These are phyloP conservation scores for Neurospora hispaniola DNA, from an alignment of 495 filamentous ascomycete genomes.

Conservation along the genomic window DNA sequence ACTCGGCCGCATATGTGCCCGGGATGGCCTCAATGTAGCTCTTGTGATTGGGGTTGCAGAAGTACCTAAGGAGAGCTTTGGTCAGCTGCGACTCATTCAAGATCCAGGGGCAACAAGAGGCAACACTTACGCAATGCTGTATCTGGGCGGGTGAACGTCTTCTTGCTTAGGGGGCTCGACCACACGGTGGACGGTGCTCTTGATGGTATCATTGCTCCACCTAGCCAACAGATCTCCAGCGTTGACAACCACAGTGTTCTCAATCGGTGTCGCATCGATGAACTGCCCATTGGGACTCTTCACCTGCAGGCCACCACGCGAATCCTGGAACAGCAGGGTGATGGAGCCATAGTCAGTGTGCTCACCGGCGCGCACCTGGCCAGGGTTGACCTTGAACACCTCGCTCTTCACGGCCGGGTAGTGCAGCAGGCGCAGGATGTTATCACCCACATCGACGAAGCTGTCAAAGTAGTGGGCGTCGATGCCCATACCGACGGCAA, in stretches of 20 bases:
- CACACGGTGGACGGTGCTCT: slow-evolving; percentile 80
- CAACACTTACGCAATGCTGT: slow-evolving; percentile 53
- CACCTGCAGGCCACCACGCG: slow-evolving; percentile 74
- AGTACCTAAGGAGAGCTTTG: slow-evolving; percentile 42
- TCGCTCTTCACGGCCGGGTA: slow-evolving; percentile 62
- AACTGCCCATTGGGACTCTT: slow-evolving; percentile 65
- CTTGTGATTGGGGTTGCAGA: slow-evolving; percentile 86
- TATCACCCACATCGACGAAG: slow-evolving; percentile 65
- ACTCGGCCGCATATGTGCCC: slow-evolving; percentile 62
- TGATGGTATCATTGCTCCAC: slow-evolving; percentile 87
- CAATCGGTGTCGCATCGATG: slow-evolving; percentile 73
- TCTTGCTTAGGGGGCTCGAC: slow-evolving; percentile 60
- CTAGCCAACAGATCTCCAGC: slow-evolving; percentile 80
- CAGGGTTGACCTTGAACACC: slow-evolving; percentile 59
- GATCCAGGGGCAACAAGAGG: background rate
- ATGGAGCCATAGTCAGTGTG: slow-evolving; percentile 87
- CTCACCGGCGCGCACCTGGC: slow-evolving; percentile 71
- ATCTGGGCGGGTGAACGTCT: slow-evolving; percentile 49
- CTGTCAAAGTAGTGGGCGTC: slow-evolving; percentile 66
- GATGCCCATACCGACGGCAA: slow-evolving; percentile 74
- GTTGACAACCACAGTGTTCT: slow-evolving; percentile 80
- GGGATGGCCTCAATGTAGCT: slow-evolving; percentile 74
- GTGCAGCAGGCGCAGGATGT: slow-evolving; percentile 80
- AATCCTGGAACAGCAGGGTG: slow-evolving; percentile 85
- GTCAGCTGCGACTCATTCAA: slow-evolving; percentile 4